Conservation (phyloP, 805 yeast species). For the Nakazawaea sp. region DNA sequence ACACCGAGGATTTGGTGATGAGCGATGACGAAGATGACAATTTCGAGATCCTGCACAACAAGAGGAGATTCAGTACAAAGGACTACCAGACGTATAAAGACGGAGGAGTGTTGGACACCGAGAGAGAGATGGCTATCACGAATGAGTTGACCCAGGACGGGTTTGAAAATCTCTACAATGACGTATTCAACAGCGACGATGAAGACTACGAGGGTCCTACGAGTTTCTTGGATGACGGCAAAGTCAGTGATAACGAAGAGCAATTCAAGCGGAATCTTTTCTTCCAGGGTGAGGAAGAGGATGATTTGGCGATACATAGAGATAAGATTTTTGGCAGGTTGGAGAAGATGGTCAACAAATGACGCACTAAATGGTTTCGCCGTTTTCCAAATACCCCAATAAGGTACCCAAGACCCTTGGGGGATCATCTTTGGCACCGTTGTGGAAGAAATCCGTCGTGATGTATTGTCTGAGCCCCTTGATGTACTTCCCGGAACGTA, state of each 20-base stretch:
- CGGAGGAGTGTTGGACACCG: constrained; percentile 21
- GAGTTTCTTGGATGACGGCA: constrained; percentile 11
- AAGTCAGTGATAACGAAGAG: constrained; percentile 12
- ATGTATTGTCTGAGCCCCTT: constrained; percentile 34
- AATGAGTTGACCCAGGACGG: constrained; percentile 14
- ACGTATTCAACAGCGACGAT: constrained; percentile 13
- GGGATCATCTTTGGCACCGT: constrained; percentile 38
- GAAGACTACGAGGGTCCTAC: constrained; percentile 15
- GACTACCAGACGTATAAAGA: constrained; percentile 18
- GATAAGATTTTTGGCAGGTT: constrained; percentile 54
- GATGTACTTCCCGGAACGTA: constrained; percentile 25
- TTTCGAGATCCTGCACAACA: constrained; percentile 26
- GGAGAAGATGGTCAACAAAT: constrained; percentile 42
- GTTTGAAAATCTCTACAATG: constrained; percentile 26
- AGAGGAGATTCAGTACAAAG: constrained; percentile 20
- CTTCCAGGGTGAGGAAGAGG: constrained; percentile 49
- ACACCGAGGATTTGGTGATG: constrained; percentile 18
- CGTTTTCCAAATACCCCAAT: constrained; percentile 32
- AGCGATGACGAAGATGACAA: constrained; percentile 33
- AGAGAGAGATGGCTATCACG: constrained; percentile 10
- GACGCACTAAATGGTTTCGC: constrained; percentile 23
- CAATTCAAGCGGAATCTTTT: constrained; percentile 40
- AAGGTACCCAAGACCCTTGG: constrained; percentile 31
- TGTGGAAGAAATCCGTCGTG: constrained; percentile 45
- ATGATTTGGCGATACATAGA: constrained; percentile 56